phyloP scores from a whole-genome alignment of 305 asterid genomes.

The Rubia tinctorum region DNA sequence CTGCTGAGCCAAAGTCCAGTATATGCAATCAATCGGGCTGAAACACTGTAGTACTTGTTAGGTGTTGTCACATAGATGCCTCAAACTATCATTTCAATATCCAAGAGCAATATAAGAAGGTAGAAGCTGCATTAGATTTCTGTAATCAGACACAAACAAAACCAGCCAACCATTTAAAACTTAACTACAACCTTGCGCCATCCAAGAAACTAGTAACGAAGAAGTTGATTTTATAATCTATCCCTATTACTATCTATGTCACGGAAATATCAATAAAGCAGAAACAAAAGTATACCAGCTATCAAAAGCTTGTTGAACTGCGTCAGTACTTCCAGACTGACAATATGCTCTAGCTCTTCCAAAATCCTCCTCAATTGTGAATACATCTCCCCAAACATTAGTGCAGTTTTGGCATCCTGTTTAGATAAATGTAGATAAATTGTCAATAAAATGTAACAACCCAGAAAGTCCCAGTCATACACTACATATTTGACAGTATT shows the following conservation, averaged over 20 bases:
- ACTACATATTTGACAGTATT: neutral
- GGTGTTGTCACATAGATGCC: constrained; percentile 12
- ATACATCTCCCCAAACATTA: constrained; percentile 73
- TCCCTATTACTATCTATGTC: neutral
- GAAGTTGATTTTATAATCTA: neutral
- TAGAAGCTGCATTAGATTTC: neutral
- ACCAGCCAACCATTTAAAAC: neutral
- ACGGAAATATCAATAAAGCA: neutral
- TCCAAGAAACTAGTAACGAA: neutral
- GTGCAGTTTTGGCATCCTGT: constrained; percentile 98
- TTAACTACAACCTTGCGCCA: neutral
- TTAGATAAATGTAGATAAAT: neutral
- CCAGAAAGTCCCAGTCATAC: neutral
- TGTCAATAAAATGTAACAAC: neutral
- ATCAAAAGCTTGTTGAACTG: constrained; percentile 81
- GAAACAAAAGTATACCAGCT: constrained; percentile 59
- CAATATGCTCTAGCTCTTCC: constrained; percentile 94
- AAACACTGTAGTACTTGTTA: constrained; percentile 31
- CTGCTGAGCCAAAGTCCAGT: constrained; percentile 96
- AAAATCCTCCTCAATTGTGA: constrained; percentile 81
- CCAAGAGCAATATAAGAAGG: neutral
- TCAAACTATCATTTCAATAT: constrained; percentile 8
- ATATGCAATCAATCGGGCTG: constrained; percentile 99
- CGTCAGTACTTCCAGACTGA: constrained; percentile 62
- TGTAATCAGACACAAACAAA: neutral